These are phyloP conservation scores for Pleurotus citrinopileatus DNA, from an alignment of 768 basidiomycete species.

Conservation along the genomic window DNA sequence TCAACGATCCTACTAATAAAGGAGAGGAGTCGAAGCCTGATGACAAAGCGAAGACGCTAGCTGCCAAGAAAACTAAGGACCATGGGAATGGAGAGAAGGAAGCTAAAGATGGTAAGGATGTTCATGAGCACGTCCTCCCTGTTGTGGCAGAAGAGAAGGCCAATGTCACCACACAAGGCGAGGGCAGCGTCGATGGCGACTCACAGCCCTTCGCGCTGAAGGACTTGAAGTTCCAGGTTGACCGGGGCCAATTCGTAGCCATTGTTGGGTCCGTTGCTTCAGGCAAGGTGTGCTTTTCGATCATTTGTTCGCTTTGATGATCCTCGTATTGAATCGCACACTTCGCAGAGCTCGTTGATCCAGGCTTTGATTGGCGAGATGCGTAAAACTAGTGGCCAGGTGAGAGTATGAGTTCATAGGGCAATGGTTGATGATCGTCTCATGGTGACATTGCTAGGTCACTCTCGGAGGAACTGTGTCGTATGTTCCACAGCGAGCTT, in stretches of 20 bases:
- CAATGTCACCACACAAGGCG: constrained; percentile 10
- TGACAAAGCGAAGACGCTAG: constrained; percentile 9
- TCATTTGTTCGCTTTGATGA: not conserved
- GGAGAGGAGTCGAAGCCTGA: constrained; percentile 9
- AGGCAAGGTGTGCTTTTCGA: constrained; percentile 34
- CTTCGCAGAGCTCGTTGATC: constrained; percentile 28
- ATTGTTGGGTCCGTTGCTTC: constrained; percentile 52
- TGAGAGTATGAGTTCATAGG: constrained; percentile 12
- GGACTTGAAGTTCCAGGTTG: constrained; percentile 27
- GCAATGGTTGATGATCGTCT: not conserved
- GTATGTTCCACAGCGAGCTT: constrained; percentile 59
- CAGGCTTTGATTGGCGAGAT: constrained; percentile 43
- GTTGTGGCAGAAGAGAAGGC: not conserved
- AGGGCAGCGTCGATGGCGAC: constrained; percentile 10
- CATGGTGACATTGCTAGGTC: constrained; percentile 30
- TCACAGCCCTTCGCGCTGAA: constrained; percentile 28
- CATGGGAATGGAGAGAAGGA: constrained; percentile 13
- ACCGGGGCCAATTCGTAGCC: constrained; percentile 43
- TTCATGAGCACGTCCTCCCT: constrained; percentile 7
- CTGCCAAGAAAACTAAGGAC: not conserved
- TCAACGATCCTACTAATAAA: constrained; percentile 19
- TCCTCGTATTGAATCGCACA: not conserved
- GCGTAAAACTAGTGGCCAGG: constrained; percentile 39
- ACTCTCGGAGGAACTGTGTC: constrained; percentile 51
- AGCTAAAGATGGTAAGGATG: constrained; percentile 11